These are phyloP conservation scores for Cryphonectria nitschkei DNA, from an alignment of 2,329 filamentous ascomycete genomes.

Conservation along the genomic window DNA sequence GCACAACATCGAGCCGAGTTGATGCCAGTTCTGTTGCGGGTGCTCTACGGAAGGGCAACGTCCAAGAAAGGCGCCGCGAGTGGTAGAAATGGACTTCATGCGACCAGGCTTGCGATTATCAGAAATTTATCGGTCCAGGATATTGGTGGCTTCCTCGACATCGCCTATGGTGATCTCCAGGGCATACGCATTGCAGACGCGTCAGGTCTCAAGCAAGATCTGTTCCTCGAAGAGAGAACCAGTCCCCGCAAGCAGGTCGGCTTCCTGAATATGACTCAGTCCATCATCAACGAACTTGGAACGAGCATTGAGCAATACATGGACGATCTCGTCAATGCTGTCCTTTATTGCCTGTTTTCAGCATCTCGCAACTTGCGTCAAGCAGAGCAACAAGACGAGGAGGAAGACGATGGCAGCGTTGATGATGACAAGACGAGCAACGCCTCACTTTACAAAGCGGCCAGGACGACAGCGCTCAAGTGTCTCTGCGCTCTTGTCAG, in stretches of 20 bases:
- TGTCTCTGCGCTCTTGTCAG: constrained; percentile 80
- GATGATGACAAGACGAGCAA: constrained; percentile 47
- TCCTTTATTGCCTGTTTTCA: constrained; percentile 79
- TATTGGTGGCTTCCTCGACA: constrained; percentile 79
- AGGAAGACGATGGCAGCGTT: constrained; percentile 36
- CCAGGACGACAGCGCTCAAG: constrained; percentile 76
- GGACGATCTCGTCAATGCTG: constrained; percentile 70
- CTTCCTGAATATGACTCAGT: constrained; percentile 87
- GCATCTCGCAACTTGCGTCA: constrained; percentile 57
- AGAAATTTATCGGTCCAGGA: constrained; percentile 76
- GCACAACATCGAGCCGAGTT: constrained; percentile 72
- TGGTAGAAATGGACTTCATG: constrained; percentile 79
- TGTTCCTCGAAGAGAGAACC: constrained; percentile 63
- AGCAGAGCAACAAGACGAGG: constrained; percentile 43
- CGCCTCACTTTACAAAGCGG: constrained; percentile 65
- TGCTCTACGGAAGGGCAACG: constrained; percentile 89
- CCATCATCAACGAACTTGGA: constrained; percentile 84
- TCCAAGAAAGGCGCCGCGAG: constrained; percentile 77
- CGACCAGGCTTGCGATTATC: constrained; percentile 79
- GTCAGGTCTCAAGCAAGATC: constrained; percentile 51
- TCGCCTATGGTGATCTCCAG: constrained; percentile 74
- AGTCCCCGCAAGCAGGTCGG: constrained; percentile 82
- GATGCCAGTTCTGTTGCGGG: constrained; percentile 83
- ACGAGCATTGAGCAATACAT: constrained; percentile 71
- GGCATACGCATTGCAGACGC: constrained; percentile 62